These are phyloP conservation scores for Trichoderma harzianum DNA, from an alignment of 2,329 filamentous ascomycete genomes.

Conservation along the genomic window DNA sequence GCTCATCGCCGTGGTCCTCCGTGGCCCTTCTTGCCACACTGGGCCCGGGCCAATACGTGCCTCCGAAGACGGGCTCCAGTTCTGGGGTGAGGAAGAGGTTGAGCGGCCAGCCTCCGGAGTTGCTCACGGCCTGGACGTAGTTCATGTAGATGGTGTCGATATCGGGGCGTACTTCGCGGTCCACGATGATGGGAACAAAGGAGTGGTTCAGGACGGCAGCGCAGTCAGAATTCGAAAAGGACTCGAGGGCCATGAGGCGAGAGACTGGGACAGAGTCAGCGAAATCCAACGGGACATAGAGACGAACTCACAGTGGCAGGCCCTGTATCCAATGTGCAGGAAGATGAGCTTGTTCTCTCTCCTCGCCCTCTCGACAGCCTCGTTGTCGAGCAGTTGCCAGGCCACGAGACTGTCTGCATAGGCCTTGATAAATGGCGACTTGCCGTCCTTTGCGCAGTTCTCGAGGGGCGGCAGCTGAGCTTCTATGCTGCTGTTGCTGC, in stretches of 20 bases:
- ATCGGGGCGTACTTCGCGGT: slow-evolving; percentile 90
- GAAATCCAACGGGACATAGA: neutral
- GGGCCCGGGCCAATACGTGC: slow-evolving; percentile 91
- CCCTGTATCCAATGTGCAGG: slow-evolving; percentile 89
- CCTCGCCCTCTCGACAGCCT: slow-evolving; percentile 72
- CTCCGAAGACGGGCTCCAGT: slow-evolving; percentile 89
- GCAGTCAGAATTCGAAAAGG: slow-evolving; percentile 79
- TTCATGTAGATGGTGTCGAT: slow-evolving; percentile 98
- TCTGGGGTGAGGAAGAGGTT: slow-evolving; percentile 96
- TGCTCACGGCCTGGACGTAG: slow-evolving; percentile 90
- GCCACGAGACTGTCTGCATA: slow-evolving; percentile 79
- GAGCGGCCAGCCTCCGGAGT: slow-evolving; percentile 86
- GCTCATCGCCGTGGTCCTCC: slow-evolving; percentile 49
- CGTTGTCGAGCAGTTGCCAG: slow-evolving; percentile 85
- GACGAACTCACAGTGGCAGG: slow-evolving; percentile 79
- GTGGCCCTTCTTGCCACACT: slow-evolving; percentile 45
- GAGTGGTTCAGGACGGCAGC: slow-evolving; percentile 77
- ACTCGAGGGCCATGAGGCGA: slow-evolving; percentile 90
- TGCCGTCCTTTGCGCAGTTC: slow-evolving; percentile 37
- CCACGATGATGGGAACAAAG: slow-evolving; percentile 89
- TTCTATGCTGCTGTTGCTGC: slow-evolving; percentile 6
- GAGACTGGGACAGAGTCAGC: slow-evolving; percentile 53
- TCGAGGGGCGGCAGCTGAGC: slow-evolving; percentile 27
- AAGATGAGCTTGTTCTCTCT: slow-evolving; percentile 86
- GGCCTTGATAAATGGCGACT: slow-evolving; percentile 60